Base-by-base conservation (phyloP, 345 rosid genomes). In the Aethionema arabicum region DNA sequence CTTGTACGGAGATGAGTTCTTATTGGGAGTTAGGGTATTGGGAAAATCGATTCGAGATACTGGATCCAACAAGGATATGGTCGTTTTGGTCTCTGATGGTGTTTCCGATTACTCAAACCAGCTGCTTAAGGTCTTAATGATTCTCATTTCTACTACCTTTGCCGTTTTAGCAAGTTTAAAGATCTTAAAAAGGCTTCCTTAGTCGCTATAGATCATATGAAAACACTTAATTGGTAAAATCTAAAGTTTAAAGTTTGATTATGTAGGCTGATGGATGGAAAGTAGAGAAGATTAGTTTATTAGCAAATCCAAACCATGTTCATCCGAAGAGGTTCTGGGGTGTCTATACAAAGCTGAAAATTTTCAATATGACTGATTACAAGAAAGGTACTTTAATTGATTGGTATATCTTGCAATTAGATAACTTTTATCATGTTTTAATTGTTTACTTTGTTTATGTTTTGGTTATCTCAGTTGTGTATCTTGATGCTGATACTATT, bases 291-390 rank as follows among this genome's bases (percentile, higher is more conserved):
- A 92, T 92, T 70, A 87, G 85, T 70, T 79, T 92, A 65, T 67
- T 92, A 56, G 88, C 81, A 4, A 92, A 90, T 71, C 97, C 97
- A 6, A 92, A 92, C 63, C 99, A 85, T 75, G 83, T 80, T 48
- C 91, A 96, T 42, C 96, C 97, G 0, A 83, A 63, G 61, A 85
- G 97, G 65, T 90, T 89, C 66, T 92, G 98, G 98, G 96, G 98
- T 67, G 96, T 92, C 43, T 92, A 92, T 60, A 92, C 98, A 14
- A 92, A 92, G 78, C 83, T 92, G 5, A 92, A 90, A 73, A 92
- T 90, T 60, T 92, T 92, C 50, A 89, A 89, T 70, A 81, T 92
- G 95, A 87, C 93, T 15, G 79, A 72, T 69, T 92, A 92, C 71
- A 79, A 74, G 65, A 92, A 90, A 83, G 97, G 98, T 89, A 64